Percentiles rank a stretch among this genome's conserved stretches.
Evolutionary conservation across 75 land plant genomes (phyloP).

Genomic region (Azolla pinnata): DNA sequence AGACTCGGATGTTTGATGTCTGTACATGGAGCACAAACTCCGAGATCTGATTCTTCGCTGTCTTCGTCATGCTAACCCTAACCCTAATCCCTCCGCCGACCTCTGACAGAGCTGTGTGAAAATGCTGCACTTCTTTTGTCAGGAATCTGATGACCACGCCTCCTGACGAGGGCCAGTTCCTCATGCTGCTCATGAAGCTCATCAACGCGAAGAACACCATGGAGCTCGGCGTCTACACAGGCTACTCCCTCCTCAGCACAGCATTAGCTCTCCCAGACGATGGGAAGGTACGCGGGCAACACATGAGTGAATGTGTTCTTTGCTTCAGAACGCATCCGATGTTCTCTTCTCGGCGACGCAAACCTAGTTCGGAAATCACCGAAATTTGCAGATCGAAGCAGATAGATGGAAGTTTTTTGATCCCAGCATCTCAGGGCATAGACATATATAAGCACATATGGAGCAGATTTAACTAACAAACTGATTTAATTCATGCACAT

Average conservation of each 20-base stretch:
- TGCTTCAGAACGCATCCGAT: too few relatives aligned
- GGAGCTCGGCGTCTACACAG: constrained; percentile 71
- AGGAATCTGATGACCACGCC: constrained; percentile 63
- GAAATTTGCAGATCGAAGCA: neutral
- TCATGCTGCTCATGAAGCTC: constrained; percentile 55
- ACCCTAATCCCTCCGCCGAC: neutral
- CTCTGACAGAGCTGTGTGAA: neutral
- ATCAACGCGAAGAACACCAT: constrained; percentile 78
- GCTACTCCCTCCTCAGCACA: constrained; percentile 70
- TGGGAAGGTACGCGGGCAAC: constrained; percentile 38
- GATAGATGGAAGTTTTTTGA: neutral
- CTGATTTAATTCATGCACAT: too few relatives aligned
- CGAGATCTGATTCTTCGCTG: neutral
- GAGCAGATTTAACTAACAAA: too few relatives aligned
- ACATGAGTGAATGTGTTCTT: too few relatives aligned
- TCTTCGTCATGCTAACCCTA: neutral
- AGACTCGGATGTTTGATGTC: neutral
- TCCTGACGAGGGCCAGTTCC: constrained; percentile 70
- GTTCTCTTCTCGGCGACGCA: neutral
- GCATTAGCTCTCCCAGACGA: constrained; percentile 80
- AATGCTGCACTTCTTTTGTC: neutral
- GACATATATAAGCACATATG: too few relatives aligned
- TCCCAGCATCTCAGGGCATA: too few relatives aligned
- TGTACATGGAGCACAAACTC: neutral
- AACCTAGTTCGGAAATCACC: neutral